phyloP scores from a whole-genome alignment of 306 rosid species.

The Acacia confusa region DNA sequence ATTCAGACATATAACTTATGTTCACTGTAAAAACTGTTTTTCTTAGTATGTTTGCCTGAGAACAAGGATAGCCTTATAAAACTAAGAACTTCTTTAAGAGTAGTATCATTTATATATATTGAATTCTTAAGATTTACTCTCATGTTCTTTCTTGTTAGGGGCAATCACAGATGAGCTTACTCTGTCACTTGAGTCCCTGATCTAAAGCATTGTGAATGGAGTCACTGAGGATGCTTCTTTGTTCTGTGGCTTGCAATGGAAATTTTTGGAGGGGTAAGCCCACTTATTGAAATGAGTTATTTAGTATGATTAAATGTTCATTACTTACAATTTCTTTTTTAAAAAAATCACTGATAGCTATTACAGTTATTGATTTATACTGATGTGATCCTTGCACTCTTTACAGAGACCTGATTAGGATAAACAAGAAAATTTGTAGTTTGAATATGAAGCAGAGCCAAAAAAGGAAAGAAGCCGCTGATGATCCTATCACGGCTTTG shows the following conservation, averaged over 20 bases:
- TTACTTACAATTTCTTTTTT: not conserved
- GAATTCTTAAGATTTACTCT: no score
- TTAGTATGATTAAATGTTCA: no score
- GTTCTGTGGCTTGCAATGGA: not conserved
- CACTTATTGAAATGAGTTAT: not conserved
- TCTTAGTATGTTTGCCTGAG: not conserved
- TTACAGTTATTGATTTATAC: no score
- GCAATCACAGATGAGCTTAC: not conserved
- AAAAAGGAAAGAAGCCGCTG: not conserved
- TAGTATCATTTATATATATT: no score
- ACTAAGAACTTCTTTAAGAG: not conserved
- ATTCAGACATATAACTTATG: no score
- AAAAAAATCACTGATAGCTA: no score
- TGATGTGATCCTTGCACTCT: no score
- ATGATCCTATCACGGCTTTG: no score
- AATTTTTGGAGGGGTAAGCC: not conserved
- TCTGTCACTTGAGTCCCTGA: not conserved
- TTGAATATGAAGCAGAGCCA: no score
- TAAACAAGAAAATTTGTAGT: no score
- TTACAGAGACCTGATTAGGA: no score
- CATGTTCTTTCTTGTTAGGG: not conserved
- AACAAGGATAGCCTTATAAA: not conserved
- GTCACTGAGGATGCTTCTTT: not conserved
- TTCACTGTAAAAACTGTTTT: not conserved
- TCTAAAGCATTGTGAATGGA: not conserved